Base-by-base conservation (phyloP, 2,329 filamentous ascomycete genomes). In the Ceratocystis alfenasii region DNA sequence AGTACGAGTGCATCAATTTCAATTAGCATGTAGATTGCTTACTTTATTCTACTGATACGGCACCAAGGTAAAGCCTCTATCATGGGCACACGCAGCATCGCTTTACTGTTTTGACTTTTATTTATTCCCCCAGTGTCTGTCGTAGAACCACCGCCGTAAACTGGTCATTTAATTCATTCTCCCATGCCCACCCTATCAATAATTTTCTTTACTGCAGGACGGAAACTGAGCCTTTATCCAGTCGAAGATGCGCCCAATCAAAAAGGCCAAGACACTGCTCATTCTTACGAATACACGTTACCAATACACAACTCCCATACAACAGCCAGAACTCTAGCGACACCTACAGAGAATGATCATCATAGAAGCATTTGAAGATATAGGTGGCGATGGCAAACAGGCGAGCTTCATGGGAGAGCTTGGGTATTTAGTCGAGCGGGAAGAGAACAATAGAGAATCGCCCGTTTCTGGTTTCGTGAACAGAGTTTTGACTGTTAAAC, bases 71-170 rank as follows among this genome's bases (percentile, higher is more conserved):
- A 10, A 25, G 3, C 20, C 12, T 25, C 7, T 15, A 25, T 33
- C 22, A 59, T 17, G 28, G 25, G 33, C 0, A 2, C 3, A 59
- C 10, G 36, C 28, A 59, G 15, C 20, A 17, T 33, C 4, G 17
- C 61, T 50, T 15, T 20, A 7, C 30, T 65, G 28, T 61, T 64
- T 65, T 60, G 33, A 55, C 22, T 64, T 64, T 59, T 63, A 57
- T 67, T 67, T 41, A 62, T 57, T 67, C 55, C 44, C 48, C 36
- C 62, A 57, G 46, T 65, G 45, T 55, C 57, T 61, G 25, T 63
- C 53, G 8, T 62, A 46, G 28, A 15, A 60, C 17, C 10, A 64
- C 30, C 28, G 28, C 30, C 55, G 65, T 64, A 64, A 64, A 55
- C 55, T 45, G 64, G 55, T 50, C 65, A 67, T 67, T 45, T 22